A percentile compares a stretch with the other conserved stretches of the same genome.
phyloP scores from a whole-genome alignment of 768 basidiomycete genomes.

The Mycena latifolia region DNA sequence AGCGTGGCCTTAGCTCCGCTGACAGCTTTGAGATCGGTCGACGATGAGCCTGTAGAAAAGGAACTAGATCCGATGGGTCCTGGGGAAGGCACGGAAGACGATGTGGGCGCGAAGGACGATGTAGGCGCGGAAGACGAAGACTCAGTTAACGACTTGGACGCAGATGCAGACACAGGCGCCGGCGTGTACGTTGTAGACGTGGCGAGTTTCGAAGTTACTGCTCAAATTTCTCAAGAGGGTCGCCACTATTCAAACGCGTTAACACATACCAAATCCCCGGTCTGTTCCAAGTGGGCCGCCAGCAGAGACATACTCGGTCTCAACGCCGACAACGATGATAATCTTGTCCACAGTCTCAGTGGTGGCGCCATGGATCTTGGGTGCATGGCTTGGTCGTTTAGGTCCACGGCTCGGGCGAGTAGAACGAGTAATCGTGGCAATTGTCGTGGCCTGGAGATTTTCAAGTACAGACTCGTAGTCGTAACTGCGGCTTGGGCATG shows the following conservation, averaged over 20 bases:
- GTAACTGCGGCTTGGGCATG: neutral
- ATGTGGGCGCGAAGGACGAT: neutral
- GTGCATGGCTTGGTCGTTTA: neutral
- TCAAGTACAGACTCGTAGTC: neutral
- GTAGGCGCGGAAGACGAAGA: neutral
- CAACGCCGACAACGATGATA: constrained; percentile 4
- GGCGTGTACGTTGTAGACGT: neutral
- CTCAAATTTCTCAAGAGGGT: neutral
- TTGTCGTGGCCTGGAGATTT: constrained; percentile 9
- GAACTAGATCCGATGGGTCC: neutral
- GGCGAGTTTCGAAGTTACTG: constrained; percentile 3
- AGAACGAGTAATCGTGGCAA: neutral
- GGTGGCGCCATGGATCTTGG: too few relatives aligned
- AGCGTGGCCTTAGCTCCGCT: constrained; percentile 2
- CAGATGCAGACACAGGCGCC: too few relatives aligned
- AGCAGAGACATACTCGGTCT: neutral
- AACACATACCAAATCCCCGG: constrained; percentile 3
- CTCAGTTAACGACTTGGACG: neutral
- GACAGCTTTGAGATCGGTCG: neutral
- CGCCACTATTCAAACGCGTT: neutral
- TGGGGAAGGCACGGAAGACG: neutral
- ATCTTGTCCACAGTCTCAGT: constrained; percentile 13
- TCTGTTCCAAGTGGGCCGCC: neutral
- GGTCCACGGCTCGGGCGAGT: neutral
- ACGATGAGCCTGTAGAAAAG: neutral